phyloP scores from a whole-genome alignment of 805 yeast species.

The Wilhelminamyces savonicus region DNA sequence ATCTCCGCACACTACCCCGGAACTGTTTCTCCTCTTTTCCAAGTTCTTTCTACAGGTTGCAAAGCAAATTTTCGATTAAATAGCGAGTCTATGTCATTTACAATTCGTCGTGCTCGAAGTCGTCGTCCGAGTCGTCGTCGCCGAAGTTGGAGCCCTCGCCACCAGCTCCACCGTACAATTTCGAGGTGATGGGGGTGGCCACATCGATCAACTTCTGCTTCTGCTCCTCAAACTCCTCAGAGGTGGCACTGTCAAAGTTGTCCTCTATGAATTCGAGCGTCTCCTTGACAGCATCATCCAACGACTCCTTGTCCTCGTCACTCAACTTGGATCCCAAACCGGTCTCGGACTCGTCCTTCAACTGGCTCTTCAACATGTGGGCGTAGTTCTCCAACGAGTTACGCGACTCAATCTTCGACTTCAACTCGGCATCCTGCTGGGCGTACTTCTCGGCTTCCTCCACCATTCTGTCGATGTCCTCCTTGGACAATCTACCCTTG shows the following conservation, averaged over 20 bases:
- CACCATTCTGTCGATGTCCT: slow-evolving; percentile 97
- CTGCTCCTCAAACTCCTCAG: slow-evolving; percentile 35
- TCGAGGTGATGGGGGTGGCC: slow-evolving; percentile 34
- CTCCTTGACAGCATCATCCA: slow-evolving; percentile 83
- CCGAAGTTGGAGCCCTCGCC: slow-evolving; percentile 29
- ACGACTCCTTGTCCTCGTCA: slow-evolving; percentile 86
- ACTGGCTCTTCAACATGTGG: slow-evolving; percentile 45
- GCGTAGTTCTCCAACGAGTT: slow-evolving; percentile 43
- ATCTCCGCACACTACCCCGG: no score
- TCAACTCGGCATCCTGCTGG: slow-evolving; percentile 40
- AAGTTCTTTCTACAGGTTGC: no score
- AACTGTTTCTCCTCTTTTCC: no score
- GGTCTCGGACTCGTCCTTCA: slow-evolving; percentile 31
- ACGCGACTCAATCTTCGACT: slow-evolving; percentile 35
- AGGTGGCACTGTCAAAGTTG: slow-evolving; percentile 51
- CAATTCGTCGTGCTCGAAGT: slow-evolving; percentile 41
- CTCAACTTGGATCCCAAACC: slow-evolving; percentile 45
- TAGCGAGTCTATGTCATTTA: no score
- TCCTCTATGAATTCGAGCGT: slow-evolving; percentile 75
- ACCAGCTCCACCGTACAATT: slow-evolving; percentile 24
- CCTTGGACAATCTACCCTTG: slow-evolving; percentile 94
- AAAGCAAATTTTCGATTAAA: no score
- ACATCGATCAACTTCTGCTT: slow-evolving; percentile 34
- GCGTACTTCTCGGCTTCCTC: slow-evolving; percentile 91
- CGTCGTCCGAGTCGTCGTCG: slow-evolving; percentile 39